These are phyloP conservation scores for Tetrapyrgos nigripes DNA, from an alignment of 1,284 basidiomycete genomes.

Conservation along the genomic window DNA sequence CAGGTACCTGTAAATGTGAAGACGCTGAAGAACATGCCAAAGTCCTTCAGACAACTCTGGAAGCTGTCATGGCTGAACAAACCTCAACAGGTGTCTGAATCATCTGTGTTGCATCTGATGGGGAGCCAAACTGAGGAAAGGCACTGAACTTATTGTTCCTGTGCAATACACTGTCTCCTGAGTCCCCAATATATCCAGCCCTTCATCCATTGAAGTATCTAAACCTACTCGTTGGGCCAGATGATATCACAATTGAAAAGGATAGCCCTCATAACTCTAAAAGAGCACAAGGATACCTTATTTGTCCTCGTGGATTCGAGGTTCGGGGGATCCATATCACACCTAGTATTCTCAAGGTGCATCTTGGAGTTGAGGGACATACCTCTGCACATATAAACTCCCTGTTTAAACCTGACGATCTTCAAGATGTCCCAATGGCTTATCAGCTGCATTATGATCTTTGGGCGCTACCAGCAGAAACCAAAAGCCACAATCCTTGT, in stretches of 20 bases:
- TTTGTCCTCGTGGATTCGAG: slow-evolving; percentile 29
- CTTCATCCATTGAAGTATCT: slow-evolving; percentile 31
- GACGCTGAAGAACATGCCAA: slow-evolving; percentile 27
- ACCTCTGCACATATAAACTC: slow-evolving; percentile 20
- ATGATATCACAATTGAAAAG: slow-evolving; percentile 41
- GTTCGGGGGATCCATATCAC: slow-evolving; percentile 32
- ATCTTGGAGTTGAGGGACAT: no score
- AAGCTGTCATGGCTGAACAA: slow-evolving; percentile 28
- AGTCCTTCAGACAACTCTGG: slow-evolving; percentile 25
- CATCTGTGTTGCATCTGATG: no score
- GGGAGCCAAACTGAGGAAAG: not conserved
- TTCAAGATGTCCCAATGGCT: slow-evolving; percentile 38
- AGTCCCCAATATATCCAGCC: slow-evolving; percentile 22
- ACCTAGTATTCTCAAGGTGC: slow-evolving; percentile 24
- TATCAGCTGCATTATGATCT: slow-evolving; percentile 32
- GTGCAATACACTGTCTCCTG: no score
- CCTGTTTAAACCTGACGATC: slow-evolving; percentile 37
- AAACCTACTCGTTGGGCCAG: slow-evolving; percentile 36
- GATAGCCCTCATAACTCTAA: slow-evolving; percentile 44
- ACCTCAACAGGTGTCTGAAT: not conserved
- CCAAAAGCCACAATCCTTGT: slow-evolving; percentile 17
- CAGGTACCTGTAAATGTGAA: slow-evolving; percentile 39
- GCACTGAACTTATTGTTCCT: not conserved
- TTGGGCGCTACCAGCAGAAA: slow-evolving; percentile 28
- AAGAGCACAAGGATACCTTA: slow-evolving; percentile 31